Percentiles rank a stretch among this genome's conserved stretches.
Conservation (phyloP, 768 basidiomycete species). For the Cystobasidium onofrii region DNA sequence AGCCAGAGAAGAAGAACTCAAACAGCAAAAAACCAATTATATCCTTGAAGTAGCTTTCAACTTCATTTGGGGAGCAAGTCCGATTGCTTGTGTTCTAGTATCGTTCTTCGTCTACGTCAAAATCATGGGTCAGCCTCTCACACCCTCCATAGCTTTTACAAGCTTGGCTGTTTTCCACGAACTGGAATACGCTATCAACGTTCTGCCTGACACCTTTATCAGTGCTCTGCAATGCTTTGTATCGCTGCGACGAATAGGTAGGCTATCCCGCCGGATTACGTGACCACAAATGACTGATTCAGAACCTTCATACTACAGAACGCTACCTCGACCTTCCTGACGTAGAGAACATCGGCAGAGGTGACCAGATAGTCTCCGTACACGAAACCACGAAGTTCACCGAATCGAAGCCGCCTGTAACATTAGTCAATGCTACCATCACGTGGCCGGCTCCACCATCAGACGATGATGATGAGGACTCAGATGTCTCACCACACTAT, state of each 20-base stretch:
- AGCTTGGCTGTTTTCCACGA: constrained; percentile 49
- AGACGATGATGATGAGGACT: constrained; percentile 9
- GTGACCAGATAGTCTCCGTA: neutral
- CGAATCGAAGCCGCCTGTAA: constrained; percentile 39
- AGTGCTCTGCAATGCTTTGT: constrained; percentile 32
- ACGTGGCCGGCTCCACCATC: constrained; percentile 36
- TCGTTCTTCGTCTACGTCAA: constrained; percentile 42
- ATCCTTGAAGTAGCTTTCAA: constrained; percentile 39
- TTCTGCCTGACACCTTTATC: constrained; percentile 38
- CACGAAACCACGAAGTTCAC: neutral
- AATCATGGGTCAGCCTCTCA: constrained; percentile 37
- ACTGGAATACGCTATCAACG: constrained; percentile 42
- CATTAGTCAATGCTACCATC: constrained; percentile 45
- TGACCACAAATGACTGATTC: neutral
- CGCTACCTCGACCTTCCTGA: constrained; percentile 47
- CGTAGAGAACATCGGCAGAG: constrained; percentile 44
- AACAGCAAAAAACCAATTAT: constrained; percentile 35
- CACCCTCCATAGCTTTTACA: constrained; percentile 47
- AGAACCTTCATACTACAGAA: constrained; percentile 23
- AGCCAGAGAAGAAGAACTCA: constrained; percentile 37
- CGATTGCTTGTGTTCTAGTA: constrained; percentile 43
- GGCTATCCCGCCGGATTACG: constrained; percentile 31
- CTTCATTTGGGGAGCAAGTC: constrained; percentile 39
- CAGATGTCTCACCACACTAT: neutral
- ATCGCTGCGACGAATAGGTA: constrained; percentile 30